Conservation (phyloP, 1,284 basidiomycete genomes). For the Puccinia novopanici region DNA sequence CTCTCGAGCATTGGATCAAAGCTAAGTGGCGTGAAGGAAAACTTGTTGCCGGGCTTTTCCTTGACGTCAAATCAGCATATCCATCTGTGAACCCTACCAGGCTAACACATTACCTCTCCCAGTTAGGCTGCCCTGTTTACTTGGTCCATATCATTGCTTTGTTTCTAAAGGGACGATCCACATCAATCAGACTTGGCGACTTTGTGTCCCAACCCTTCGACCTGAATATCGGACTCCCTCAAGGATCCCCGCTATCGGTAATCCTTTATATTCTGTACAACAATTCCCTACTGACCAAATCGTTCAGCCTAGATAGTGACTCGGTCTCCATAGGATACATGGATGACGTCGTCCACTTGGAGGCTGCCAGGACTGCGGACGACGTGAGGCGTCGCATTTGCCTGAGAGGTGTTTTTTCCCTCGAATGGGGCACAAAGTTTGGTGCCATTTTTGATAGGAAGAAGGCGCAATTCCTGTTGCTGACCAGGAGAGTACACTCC, state of each 20-base stretch:
- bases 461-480: no score
- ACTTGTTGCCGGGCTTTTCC: neutral
- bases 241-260: neutral
- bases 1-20: no score
- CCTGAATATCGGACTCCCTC: neutral
- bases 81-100: neutral
- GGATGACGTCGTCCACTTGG: neutral
- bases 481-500: no score
- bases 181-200: neutral
- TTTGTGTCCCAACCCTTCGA: neutral
- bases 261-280: neutral
- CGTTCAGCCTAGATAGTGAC: neutral
- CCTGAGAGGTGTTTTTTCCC: neutral
- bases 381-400: no score
- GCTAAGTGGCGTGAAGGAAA: no score
- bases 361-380: neutral
- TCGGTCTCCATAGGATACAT: neutral
- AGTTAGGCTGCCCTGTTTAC: neutral
- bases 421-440: neutral
- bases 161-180: neutral
- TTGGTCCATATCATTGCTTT: neutral
- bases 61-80: conserved; percentile 19
- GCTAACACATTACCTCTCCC: neutral
- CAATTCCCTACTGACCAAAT: no score
- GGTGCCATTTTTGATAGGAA: no score